Evolutionary conservation across 129 eudicot species (phyloP).

Genomic region (Saposhnikovia divaricata): DNA sequence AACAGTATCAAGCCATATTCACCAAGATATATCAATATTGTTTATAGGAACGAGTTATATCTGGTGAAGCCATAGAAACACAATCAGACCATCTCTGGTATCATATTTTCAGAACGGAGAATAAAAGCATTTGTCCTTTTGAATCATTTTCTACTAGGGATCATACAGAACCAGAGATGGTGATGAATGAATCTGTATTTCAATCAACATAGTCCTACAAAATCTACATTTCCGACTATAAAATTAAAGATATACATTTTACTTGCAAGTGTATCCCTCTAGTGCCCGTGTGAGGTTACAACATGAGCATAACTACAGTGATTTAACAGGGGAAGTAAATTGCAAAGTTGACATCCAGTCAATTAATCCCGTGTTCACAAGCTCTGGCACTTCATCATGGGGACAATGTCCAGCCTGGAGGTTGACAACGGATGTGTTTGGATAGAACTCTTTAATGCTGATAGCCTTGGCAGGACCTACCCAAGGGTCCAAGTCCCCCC

Average conservation of each 20-base stretch:
- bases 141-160: not conserved
- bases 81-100: not conserved
- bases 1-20: no score
- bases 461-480: conserved; percentile 85
- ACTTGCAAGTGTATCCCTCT: not conserved
- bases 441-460: conserved; percentile 79
- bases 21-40: no score
- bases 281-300: not conserved
- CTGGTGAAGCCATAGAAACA: no score
- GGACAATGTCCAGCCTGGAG: conserved; percentile 98
- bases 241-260: not conserved
- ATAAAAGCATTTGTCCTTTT: not conserved
- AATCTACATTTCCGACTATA: not conserved
- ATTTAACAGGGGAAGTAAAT: conserved; percentile 26
- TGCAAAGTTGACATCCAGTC: conserved; percentile 74
- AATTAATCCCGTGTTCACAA: conserved; percentile 66
- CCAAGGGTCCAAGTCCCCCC: conserved; percentile 99
- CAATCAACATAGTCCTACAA: not conserved
- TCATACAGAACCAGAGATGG: not conserved
- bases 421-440: conserved; percentile 60
- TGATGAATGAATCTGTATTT: not conserved
- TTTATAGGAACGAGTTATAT: no score
- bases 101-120: not conserved
- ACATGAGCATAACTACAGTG: conserved; percentile 18
- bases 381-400: conserved; percentile 95